Evolutionary conservation across 345 rosid genomes (phyloP), one percentile per base, ranked within the genome.

Genomic region (Eucalyptus guilfoylei): DNA sequence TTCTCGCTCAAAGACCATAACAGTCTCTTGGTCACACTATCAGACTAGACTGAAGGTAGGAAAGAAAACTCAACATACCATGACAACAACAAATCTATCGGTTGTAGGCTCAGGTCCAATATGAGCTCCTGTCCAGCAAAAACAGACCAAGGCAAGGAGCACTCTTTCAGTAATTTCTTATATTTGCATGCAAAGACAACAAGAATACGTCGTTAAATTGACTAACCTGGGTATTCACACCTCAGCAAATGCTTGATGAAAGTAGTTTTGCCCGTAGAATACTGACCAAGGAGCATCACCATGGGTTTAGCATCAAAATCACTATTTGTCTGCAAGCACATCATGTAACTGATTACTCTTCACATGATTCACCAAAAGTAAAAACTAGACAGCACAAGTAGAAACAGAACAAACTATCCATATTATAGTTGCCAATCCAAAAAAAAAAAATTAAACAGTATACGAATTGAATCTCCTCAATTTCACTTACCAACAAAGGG

Each of bases 21-120:
- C 76, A 64, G 37, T 42, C 42, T 13, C 86, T 80, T 11, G 4
- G 28, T 45, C 55, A 49, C 69, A 6, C 1, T 30, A 62, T 62
- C 16, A 58, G 17, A 62, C 34, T 85, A 67, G 49, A 64, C 14
- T 23, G 32, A 88, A 80, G 72, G 24, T 48, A 16, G 85, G 23
- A 24, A 62, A 72, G 49, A 60, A 45, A 37, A 17, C 62, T 85
- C 10, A 8, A 87, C 90, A 50, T 95, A 98, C 98, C 99, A 97
- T 97, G 86, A 96, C 99, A 91, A 96, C 98, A 88, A 97, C 98
- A 91, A 98, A 98, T 92, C 99, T 94, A 92, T 98, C 99, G 14
- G 99, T 98, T n/a, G 99, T 98, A 86, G 99, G 99, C 94, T 97
- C 99, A 45, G 99, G 99, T 88, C 99, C 99, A 44, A 97, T 97